phyloP scores from a whole-genome alignment of 192 early-diverging fungal species.

The Mortierella antarctica region DNA sequence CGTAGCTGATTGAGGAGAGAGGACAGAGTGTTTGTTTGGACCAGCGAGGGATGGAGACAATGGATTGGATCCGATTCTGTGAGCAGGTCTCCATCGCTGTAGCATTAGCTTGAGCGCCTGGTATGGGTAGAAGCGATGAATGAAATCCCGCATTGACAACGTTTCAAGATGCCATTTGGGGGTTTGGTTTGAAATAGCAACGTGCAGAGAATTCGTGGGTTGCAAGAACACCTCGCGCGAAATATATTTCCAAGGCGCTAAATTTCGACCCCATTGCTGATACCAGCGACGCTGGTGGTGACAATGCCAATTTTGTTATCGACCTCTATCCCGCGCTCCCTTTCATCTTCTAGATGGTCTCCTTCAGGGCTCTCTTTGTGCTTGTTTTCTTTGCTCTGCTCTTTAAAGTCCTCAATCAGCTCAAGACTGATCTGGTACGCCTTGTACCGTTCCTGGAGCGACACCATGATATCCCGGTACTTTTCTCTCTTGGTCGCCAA shows the following conservation, averaged over 20 bases:
- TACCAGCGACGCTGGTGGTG: no score
- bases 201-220: no score
- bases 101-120: slow-evolving; percentile 31
- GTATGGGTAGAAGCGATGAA: slow-evolving; percentile 44
- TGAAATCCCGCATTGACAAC: slow-evolving; percentile 31
- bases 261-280: no score
- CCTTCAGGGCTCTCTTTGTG: neutral
- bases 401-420: slow-evolving; percentile 31
- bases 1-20: no score
- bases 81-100: neutral
- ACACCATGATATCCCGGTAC: slow-evolving; percentile 24
- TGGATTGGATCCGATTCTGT: no score
- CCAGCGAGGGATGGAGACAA: no score
- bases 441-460: slow-evolving; percentile 24
- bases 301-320: no score
- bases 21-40: no score
- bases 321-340: neutral
- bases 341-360: neutral
- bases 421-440: slow-evolving; percentile 22
- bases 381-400: slow-evolving; percentile 13
- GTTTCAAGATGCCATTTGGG: no score
- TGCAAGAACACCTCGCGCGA: no score
- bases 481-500: slow-evolving; percentile 25
- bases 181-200: no score
- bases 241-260: no score